Conservation (phyloP, 129 eudicot species). For the Saussurea involucrata region DNA sequence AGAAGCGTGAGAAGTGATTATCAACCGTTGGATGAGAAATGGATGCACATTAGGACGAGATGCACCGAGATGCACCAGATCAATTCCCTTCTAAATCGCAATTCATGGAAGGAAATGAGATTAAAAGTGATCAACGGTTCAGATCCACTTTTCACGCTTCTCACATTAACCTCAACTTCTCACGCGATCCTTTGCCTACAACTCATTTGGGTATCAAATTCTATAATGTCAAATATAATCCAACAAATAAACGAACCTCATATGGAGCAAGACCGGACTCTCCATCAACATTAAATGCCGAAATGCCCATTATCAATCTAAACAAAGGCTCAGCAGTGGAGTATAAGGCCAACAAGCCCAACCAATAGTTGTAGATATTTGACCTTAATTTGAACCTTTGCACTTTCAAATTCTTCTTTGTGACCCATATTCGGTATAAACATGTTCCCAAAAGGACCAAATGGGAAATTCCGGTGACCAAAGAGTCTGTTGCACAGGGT, state of each 20-base stretch:
- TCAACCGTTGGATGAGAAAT: no score
- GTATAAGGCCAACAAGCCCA: constrained; percentile 66
- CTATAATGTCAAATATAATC: no score
- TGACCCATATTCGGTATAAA: constrained; percentile 63
- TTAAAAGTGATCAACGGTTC: no score
- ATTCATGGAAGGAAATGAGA: no score
- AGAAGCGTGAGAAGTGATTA: no score
- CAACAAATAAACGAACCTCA: constrained; percentile 47
- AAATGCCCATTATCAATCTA: constrained; percentile 73
- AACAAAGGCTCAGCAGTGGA: constrained; percentile 71
- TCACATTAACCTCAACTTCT: no score
- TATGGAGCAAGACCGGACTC: constrained; percentile 74
- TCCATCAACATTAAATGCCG: constrained; percentile 72
- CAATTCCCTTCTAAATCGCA: no score
- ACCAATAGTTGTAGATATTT: constrained; percentile 60
- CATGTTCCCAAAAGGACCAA: constrained; percentile 65
- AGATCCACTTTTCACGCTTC: no score
- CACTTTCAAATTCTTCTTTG: constrained; percentile 48
- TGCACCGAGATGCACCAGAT: no score
- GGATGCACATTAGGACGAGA: no score
- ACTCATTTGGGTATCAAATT: no score
- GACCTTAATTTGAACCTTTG: constrained; percentile 64
- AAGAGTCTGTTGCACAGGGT: constrained; percentile 76
- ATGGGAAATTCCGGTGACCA: constrained; percentile 69
- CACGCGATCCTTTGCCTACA: no score